Base-by-base conservation (phyloP, 2,329 filamentous ascomycete species). In the Aspergillus sp. region DNA sequence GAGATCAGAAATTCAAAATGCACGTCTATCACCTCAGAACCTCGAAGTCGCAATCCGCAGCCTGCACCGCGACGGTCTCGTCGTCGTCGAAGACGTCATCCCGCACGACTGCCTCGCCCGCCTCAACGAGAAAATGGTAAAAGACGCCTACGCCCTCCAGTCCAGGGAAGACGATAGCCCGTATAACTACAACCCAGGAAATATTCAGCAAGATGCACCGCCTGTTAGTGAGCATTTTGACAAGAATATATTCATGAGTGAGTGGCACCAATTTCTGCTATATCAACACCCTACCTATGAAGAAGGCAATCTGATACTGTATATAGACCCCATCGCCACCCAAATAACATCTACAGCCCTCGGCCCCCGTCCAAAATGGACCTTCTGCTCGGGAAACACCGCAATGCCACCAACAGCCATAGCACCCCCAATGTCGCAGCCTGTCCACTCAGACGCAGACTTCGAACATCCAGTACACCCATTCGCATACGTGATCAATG, bases 381-480 rank as follows among this genome's bases (percentile, higher is more conserved):
- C 73, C 23, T 78, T 77, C 59, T 70, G 73, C 51, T 74, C 70
- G 15, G 67, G 64, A 9, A 79, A 79, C 57, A 78, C 76, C 1
- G 76, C 75, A 0, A 72, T 78, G 58, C 68, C 69, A 41, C 74
- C 74, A 3, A 64, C 65, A 4, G 58, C 40, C 3, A 31, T 9
- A 31, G 3, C 27, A 11, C 27, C 27, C 27, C 27, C 27, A 31
- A 31, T 31, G 27, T 70, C 76, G 2, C 77, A 79, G 59, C 76
- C 77, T 0, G 72, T 74, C 4, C 77, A 79, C 62, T 71, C 73
- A 4, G 77, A 80, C 57, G 64, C 77, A 12, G 65, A 73, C 49
- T 78, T 83, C 66, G 77, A 78, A 25, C 81, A 84, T 56, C 77
- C 79, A 0, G 72, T 76, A 21, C 79, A 82, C 48, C 78, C 79